Evolutionary conservation across 371 early-diverging fungal genomes (phyloP), one percentile per base, ranked within the genome.

Genomic region (Lichtheimia hyalospora): DNA sequence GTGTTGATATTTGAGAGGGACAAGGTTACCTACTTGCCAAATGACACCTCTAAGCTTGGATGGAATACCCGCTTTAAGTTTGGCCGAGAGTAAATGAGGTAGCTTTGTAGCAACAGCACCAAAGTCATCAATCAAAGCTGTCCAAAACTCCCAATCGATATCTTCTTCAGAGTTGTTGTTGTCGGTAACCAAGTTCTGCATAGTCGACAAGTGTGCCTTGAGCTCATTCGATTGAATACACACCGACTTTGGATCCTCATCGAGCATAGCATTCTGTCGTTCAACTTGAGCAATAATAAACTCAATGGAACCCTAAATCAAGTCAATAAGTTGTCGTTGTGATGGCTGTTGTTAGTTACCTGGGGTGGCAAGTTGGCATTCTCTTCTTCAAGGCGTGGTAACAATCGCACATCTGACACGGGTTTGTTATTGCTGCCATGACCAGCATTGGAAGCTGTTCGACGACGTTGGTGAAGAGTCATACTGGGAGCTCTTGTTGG

Each of bases 101-200:
- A 85, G 50, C 54, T 83, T 84, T 21, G 79, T 60, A 0, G 87
- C 85, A 0, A 84, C 84, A 6, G 73, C 69, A 49, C 74, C 86
- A 75, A 92, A 96, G 71, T 94, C 92, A 66, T 90, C 87, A 52
- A 92, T 90, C 57, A 95, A 75, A 41, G 85, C 86, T 24, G 93
- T 89, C 98, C 98, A 97, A 58, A 97, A 97, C 52, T 94, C 96
- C 92, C 92, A 92, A 69, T 93, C 92, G 23, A 77, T 81, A 7
- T 61, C 83, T 34, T 84, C 82, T 5, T 74, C 74, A 48, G 58
- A 20, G 24, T 49, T 46, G 21, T 70, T 64, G 48, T 24, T 34
- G 39, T 42, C 55, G 16, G 68, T 70, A 15, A 77, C 74, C 44
- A 82, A 64, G 42, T 62, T 70, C 56, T 82, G 84, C 49, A 82